Percentiles rank a stretch among this genome's conserved stretches.
Conservation (phyloP, 768 basidiomycete species). For the Calocera viscosa region DNA sequence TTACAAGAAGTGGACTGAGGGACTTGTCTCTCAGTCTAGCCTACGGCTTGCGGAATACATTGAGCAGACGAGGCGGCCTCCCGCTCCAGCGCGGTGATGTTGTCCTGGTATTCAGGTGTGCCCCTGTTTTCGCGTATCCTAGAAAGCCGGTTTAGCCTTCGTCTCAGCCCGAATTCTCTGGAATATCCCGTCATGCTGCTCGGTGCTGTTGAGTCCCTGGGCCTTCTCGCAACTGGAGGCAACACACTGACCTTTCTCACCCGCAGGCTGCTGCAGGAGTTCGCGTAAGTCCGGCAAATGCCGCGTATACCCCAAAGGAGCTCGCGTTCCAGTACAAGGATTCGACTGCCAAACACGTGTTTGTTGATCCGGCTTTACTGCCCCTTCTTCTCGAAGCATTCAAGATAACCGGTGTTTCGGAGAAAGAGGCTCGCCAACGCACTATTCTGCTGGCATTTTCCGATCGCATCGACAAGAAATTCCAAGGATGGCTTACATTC, state of each 20-base stretch:
- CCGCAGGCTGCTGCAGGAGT: slow-evolving; percentile 44
- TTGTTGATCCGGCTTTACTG: slow-evolving; percentile 52
- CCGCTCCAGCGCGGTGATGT: slow-evolving; percentile 40
- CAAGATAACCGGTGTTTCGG: slow-evolving; percentile 35
- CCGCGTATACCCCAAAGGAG: slow-evolving; percentile 53
- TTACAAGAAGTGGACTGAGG: slow-evolving; percentile 46
- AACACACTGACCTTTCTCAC: neutral
- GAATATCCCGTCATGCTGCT: slow-evolving; percentile 40
- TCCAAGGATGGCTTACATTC: slow-evolving; percentile 30
- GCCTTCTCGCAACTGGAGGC: neutral
- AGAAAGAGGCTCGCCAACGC: slow-evolving; percentile 38
- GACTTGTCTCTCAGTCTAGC: slow-evolving; percentile 45
- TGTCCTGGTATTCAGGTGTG: slow-evolving; percentile 39
- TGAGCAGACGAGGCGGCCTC: slow-evolving; percentile 19
- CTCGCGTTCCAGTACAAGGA: slow-evolving; percentile 60
- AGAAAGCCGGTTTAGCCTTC: neutral
- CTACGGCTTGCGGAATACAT: slow-evolving; percentile 38
- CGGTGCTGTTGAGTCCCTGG: slow-evolving; percentile 26
- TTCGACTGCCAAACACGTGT: slow-evolving; percentile 48
- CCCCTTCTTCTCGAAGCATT: slow-evolving; percentile 47
- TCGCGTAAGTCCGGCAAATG: slow-evolving; percentile 60
- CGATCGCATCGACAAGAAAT: slow-evolving; percentile 20
- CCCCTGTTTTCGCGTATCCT: neutral
- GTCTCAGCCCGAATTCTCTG: slow-evolving; percentile 50
- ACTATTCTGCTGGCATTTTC: slow-evolving; percentile 44